These are phyloP conservation scores for Chaetomidium leptoderma DNA, from an alignment of 495 filamentous ascomycete genomes.

Conservation along the genomic window DNA sequence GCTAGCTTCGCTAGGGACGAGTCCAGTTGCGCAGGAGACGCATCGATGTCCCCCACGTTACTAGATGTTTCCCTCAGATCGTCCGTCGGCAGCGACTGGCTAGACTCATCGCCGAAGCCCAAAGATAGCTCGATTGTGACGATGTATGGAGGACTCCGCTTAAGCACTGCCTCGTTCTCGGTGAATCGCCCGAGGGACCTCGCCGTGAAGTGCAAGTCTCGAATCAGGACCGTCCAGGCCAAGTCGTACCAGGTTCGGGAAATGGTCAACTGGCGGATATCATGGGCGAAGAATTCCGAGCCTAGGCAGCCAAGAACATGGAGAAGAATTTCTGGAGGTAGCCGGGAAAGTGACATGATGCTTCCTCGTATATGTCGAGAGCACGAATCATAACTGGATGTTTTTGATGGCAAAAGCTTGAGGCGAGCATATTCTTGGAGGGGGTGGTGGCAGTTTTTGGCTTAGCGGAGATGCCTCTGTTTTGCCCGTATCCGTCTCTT, in stretches of 20 bases:
- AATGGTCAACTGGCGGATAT: neutral
- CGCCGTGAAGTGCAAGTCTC: conserved; percentile 1
- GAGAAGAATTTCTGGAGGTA: conserved; percentile 3
- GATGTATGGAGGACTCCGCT: neutral
- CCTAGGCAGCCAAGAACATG: neutral
- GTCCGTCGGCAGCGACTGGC: neutral
- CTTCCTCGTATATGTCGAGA: no score
- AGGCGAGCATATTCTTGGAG: no score
- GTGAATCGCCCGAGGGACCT: neutral
- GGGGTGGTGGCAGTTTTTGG: no score
- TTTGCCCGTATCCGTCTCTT: no score
- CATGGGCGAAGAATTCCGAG: conserved; percentile 4
- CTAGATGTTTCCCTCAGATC: no score
- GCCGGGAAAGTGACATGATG: neutral
- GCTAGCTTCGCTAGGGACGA: neutral
- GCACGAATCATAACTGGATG: no score
- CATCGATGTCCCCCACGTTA: neutral
- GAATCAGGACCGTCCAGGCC: conserved; percentile 1
- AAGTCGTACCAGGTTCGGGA: neutral
- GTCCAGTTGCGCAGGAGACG: neutral
- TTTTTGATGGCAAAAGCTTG: no score
- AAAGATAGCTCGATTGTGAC: neutral
- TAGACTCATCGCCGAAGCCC: neutral
- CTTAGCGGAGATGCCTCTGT: no score
- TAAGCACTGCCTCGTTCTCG: neutral